Conservation (phyloP, 768 basidiomycete genomes). For the Leucocoprinus leucothites region DNA sequence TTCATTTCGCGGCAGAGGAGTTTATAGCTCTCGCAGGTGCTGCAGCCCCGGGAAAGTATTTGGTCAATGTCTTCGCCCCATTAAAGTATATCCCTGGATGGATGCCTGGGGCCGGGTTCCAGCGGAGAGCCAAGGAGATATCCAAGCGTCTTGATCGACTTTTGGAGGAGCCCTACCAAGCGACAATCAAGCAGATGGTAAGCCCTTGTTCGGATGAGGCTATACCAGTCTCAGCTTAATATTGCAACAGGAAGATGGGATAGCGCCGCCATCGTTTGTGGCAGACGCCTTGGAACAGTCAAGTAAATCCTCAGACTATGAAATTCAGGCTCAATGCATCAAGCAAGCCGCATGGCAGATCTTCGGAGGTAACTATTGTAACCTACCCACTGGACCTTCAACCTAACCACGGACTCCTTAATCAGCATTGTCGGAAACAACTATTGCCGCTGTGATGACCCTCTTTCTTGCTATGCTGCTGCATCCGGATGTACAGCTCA, state of each 20-base stretch:
- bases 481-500: slow-evolving; percentile 12
- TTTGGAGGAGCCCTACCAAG: not conserved
- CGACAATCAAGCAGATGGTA: not conserved
- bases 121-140: not conserved
- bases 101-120: slow-evolving; percentile 4
- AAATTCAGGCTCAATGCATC: not conserved
- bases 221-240: not conserved
- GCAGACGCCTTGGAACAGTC: not conserved
- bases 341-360: not conserved
- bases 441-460: not conserved
- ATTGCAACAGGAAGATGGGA: not conserved
- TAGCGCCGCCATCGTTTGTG: not conserved
- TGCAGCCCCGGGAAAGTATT: not conserved
- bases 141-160: not conserved
- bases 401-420: not conserved
- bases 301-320: not conserved
- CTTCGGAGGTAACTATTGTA: not conserved
- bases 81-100: not conserved
- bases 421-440: not conserved
- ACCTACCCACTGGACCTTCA: not conserved
- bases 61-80: not conserved
- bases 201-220: not conserved
- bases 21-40: not conserved
- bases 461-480: slow-evolving; percentile 9
- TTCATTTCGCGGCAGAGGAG: not conserved